phyloP scores from a whole-genome alignment of 768 basidiomycete species.

The Podaxis mareebaensis region DNA sequence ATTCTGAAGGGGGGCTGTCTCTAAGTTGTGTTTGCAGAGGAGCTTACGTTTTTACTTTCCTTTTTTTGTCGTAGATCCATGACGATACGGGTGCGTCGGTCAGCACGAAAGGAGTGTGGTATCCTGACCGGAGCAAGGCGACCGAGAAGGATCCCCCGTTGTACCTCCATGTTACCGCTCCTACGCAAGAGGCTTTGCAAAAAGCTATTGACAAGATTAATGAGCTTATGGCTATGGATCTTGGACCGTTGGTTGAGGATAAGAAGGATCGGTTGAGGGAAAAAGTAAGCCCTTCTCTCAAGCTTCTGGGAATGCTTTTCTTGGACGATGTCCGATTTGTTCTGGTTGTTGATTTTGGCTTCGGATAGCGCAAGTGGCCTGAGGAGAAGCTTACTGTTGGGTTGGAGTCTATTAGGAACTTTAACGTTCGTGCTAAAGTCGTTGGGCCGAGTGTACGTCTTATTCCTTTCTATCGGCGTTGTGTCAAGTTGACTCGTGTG shows the following conservation, averaged over 20 bases:
- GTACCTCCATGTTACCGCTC: slow-evolving; percentile 85
- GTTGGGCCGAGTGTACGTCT: slow-evolving; percentile 78
- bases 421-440: slow-evolving; percentile 92
- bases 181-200: slow-evolving; percentile 57
- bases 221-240: slow-evolving; percentile 62
- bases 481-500: not conserved
- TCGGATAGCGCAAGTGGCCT: slow-evolving; percentile 81
- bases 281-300: slow-evolving; percentile 1
- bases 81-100: slow-evolving; percentile 88
- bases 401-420: slow-evolving; percentile 83
- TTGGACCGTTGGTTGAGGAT: slow-evolving; percentile 68
- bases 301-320: not conserved
- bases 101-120: slow-evolving; percentile 90
- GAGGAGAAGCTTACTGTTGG: slow-evolving; percentile 87
- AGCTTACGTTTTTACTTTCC: too few species aligned
- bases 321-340: not conserved
- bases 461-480: not conserved
- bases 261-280: slow-evolving; percentile 64
- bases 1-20: too few species aligned
- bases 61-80: too few species aligned
- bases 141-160: slow-evolving; percentile 86
- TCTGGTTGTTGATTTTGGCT: not conserved
- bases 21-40: too few species aligned
- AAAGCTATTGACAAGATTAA: slow-evolving; percentile 64
- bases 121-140: slow-evolving; percentile 84